Evolutionary conservation across 2,329 filamentous ascomycete species (phyloP).

Genomic region (Xylaria sp.): DNA sequence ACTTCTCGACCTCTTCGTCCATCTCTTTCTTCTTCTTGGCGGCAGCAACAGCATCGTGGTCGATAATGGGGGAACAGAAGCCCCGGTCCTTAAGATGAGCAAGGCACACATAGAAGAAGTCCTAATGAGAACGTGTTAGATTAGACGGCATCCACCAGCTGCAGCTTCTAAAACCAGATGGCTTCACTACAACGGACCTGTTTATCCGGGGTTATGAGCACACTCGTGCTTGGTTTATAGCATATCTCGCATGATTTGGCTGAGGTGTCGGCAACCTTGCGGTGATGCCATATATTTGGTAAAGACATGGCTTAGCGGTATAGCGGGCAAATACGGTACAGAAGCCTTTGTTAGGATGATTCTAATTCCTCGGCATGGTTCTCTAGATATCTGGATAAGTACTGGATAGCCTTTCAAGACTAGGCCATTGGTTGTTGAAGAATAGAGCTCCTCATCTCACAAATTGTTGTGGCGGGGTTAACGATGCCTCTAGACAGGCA

Average conservation of each 20-base stretch:
- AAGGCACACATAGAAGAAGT: conserved; percentile 93
- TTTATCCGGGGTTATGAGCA: conserved; percentile 88
- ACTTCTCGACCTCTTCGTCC: conserved; percentile 70
- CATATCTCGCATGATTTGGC: conserved; percentile 90
- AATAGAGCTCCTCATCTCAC: background rate
- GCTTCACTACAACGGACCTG: conserved; percentile 68
- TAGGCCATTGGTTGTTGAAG: background rate
- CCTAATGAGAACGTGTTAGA: conserved; percentile 54
- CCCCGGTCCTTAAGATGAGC: conserved; percentile 83
- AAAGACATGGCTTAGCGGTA: conserved; percentile 60
- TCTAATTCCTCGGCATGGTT: background rate
- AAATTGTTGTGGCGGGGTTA: background rate
- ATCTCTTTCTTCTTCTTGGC: conserved; percentile 73
- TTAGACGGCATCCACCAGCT: background rate
- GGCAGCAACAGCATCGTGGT: conserved; percentile 72
- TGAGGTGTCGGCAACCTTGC: conserved; percentile 85
- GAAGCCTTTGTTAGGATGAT: background rate
- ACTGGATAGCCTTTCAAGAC: background rate
- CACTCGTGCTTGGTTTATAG: conserved; percentile 86
- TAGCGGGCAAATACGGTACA: background rate
- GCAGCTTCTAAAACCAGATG: conserved; percentile 12
- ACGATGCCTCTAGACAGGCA: background rate
- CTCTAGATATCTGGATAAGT: background rate
- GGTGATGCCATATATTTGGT: conserved; percentile 84
- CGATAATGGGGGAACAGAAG: conserved; percentile 81